Percentiles rank a stretch among this genome's conserved stretches.
These are phyloP conservation scores for Trichophaea hybrida DNA, from an alignment of 2,329 filamentous ascomycete genomes.

Conservation along the genomic window DNA sequence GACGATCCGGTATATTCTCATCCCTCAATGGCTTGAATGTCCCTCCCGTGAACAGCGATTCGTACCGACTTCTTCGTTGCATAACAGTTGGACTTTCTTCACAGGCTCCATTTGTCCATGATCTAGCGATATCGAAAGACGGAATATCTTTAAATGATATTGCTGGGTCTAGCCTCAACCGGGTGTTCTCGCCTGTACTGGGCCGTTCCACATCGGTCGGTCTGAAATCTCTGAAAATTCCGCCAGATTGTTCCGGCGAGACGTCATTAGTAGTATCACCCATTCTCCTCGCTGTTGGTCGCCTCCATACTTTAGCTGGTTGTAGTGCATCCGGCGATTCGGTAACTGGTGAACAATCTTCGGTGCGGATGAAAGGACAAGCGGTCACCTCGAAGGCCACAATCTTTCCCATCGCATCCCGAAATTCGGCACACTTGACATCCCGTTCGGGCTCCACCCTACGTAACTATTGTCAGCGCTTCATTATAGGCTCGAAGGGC, in stretches of 20 bases:
- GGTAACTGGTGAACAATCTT: background rate
- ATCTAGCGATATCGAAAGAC: background rate
- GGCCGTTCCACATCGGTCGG: background rate
- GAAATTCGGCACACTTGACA: conserved; percentile 17
- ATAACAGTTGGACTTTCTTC: background rate
- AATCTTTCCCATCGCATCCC: conserved; percentile 12
- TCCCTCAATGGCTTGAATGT: background rate
- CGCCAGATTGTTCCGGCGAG: background rate
- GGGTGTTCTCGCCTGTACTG: background rate
- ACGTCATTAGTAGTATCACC: background rate
- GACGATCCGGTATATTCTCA: background rate
- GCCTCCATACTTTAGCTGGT: conserved; percentile 21
- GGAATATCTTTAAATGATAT: background rate
- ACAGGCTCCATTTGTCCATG: background rate
- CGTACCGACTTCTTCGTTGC: background rate
- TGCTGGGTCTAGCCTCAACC: background rate
- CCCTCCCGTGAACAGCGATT: background rate
- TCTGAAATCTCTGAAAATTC: background rate
- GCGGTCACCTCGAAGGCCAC: conserved; percentile 21
- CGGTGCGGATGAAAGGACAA: conserved; percentile 19
- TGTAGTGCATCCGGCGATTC: conserved; percentile 6
- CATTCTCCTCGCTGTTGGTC: conserved; percentile 3
- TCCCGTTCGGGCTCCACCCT: conserved; percentile 9
- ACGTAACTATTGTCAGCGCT: background rate
- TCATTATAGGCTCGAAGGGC: background rate